These are phyloP conservation scores for Balansia obtecta DNA, from an alignment of 2,329 filamentous ascomycete species.

Conservation along the genomic window DNA sequence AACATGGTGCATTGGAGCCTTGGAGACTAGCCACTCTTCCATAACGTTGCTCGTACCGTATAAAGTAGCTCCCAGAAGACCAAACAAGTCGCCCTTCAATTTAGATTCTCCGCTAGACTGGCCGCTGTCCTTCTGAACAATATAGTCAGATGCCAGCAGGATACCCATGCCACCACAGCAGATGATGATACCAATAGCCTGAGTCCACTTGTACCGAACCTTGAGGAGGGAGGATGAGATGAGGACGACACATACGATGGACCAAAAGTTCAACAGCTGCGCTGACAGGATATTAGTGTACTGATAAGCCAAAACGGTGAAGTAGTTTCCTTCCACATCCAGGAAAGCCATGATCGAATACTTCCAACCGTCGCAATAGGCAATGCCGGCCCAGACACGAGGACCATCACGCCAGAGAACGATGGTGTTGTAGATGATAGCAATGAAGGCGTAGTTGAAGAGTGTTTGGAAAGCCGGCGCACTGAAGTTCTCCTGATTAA, in stretches of 20 bases:
- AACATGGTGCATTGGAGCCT: constrained; percentile 82
- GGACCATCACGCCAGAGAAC: constrained; percentile 71
- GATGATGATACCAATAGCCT: constrained; percentile 77
- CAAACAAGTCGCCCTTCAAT: constrained; percentile 88
- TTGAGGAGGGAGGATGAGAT: constrained; percentile 71
- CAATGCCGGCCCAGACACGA: constrained; percentile 51
- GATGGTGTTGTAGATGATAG: constrained; percentile 66
- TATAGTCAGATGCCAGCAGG: constrained; percentile 75
- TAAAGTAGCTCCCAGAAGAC: constrained; percentile 73
- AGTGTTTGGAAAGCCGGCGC: constrained; percentile 94
- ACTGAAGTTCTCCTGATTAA: constrained; percentile 52
- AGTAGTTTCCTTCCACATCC: constrained; percentile 96
- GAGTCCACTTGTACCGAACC: constrained; percentile 81
- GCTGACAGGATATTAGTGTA: constrained; percentile 87
- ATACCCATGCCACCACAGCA: constrained; percentile 86
- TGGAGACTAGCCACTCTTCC: constrained; percentile 88
- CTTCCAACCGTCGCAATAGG: constrained; percentile 72
- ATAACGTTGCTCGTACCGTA: constrained; percentile 87
- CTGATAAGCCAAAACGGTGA: constrained; percentile 86
- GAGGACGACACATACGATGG: constrained; percentile 82
- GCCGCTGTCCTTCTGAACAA: constrained; percentile 56
- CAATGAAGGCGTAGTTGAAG: constrained; percentile 85
- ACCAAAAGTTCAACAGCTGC: constrained; percentile 97
- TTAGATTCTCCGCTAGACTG: constrained; percentile 51
- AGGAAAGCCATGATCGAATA: constrained; percentile 87